Base-by-base conservation (phyloP, 148 eudicot genomes). In the Talinum fruticosum region DNA sequence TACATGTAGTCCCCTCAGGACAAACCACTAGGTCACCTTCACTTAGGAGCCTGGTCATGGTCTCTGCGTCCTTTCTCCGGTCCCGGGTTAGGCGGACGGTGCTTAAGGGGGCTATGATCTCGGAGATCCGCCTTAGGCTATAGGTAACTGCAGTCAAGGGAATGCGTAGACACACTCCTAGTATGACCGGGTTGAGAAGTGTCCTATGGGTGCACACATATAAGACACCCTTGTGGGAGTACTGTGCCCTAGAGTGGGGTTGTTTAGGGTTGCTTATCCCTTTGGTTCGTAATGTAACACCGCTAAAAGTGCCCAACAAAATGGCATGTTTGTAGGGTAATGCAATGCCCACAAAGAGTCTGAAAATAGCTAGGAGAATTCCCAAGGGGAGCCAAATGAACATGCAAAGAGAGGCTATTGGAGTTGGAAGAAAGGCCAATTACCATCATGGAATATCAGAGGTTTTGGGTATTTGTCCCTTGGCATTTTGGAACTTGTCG, bases 11-110 rank as follows among this genome's bases (percentile, higher is more conserved):
- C 10, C 92, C 99, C 71, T 95, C 99, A 0, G 99, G 97, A 41
- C 99, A 95, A 0, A 95, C 91, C 45, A 91, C 93, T 23, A 95
- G 75, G 71, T 95, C 97, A 0, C 99, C 99, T 73, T 91, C 90
- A 5, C 83, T 72, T 41, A 95, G 75, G 3, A 89, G 72, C 32
- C 37, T 85, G 32, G 86, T 76, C 97, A 95, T 95, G 3, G 87
- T 86, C 12, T 84, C 84, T 0, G 89, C 94, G 75, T 95, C 99
- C 33, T 23, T 77, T 29, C 82, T 74, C 18, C 99, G 74, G 81
- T 92, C 85, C 5, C 99, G 83, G 0, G 96, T 89, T 35, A 95
- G 67, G 23, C 99, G 70, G 0, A 94, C 96, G 0, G 98, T 94
- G 57, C 77, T 86, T 0, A 94, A 76, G 0, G 98, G 98, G 0